Evolutionary conservation across 2,329 filamentous ascomycete genomes (phyloP), one percentile per base, ranked within the genome.

Genomic region (Colletotrichum aenigma): DNA sequence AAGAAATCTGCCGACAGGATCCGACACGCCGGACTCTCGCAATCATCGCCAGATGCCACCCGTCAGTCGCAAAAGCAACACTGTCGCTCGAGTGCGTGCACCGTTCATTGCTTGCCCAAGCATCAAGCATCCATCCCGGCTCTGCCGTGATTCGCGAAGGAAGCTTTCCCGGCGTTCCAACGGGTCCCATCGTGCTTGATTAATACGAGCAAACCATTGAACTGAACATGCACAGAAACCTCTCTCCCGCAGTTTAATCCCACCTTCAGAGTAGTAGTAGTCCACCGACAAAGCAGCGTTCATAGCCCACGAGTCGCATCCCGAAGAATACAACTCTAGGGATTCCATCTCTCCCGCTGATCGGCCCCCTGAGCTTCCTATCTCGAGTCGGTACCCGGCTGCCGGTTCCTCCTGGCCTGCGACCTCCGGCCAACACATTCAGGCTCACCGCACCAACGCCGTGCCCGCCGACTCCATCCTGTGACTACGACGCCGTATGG

Each of bases 381-480:
- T 58, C 30, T 66, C 55, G 73, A 75, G 73, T 60, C 70, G 62
- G 69, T 62, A 62, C 38, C 69, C 69, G 69, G 70, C 64, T 65
- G 32, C 69, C 70, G 56, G 70, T 58, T 65, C 30, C 62, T 75
- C 73, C 64, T 75, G 66, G 73, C 69, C 64, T 75, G 62, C 56
- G 21, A 66, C 24, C 56, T 72, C 34, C 73, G 55, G 62, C 65
- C 38, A 60, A 62, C 61, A 24, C 30, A 61, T 10, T 21, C n/a
- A 26, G 43, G 10, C 43, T 58, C 55, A 58, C 30, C 58, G 30
- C 28, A 61, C 58, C 43, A 48, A 34, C 58, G 26, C 28, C 58
- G 58, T 32, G 26, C n/a, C 58, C 58, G 52, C 43, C 34, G 61
- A 34, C 43, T 58, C 60, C 52, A 66, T 75, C 66, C 55, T 48